Conservation (phyloP, 2,329 filamentous ascomycete species). For the Canariomyces notabilis region DNA sequence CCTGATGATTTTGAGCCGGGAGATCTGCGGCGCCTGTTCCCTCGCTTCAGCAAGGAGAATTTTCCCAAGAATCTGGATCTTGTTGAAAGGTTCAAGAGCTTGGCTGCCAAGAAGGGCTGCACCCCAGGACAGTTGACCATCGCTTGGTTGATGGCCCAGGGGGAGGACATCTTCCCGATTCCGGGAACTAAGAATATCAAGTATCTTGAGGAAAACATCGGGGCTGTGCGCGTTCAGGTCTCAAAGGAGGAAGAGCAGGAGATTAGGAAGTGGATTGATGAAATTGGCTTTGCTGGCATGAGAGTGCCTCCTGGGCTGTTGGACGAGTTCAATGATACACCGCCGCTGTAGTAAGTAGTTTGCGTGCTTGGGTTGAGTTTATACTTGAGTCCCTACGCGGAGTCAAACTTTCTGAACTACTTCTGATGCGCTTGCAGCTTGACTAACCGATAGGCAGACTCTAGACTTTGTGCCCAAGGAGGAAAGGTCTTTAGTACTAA, state of each 20-base stretch:
- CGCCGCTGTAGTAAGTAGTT: constrained; percentile 3
- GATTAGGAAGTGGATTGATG: constrained; percentile 27
- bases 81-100: constrained; percentile 42
- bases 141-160: constrained; percentile 59
- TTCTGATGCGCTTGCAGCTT: too few relatives aligned
- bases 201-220: constrained; percentile 43
- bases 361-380: too few relatives aligned
- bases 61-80: constrained; percentile 51
- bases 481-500: too few relatives aligned
- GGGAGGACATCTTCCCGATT: constrained; percentile 55
- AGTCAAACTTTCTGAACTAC: too few relatives aligned
- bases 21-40: constrained; percentile 43
- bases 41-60: constrained; percentile 48
- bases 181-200: constrained; percentile 44
- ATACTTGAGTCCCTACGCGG: too few relatives aligned
- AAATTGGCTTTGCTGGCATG: constrained; percentile 7
- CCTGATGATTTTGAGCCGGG: constrained; percentile 42
- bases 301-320: constrained; percentile 9
- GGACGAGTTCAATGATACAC: constrained; percentile 16
- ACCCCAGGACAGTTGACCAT: constrained; percentile 55
- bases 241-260: constrained; percentile 21
- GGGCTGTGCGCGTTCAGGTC: constrained; percentile 30
- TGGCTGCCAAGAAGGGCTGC: constrained; percentile 49
- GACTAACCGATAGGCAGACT: too few relatives aligned
- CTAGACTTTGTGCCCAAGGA: too few relatives aligned